Evolutionary conservation across 768 basidiomycete species (phyloP).

Genomic region (Pleurotus tuoliensis): DNA sequence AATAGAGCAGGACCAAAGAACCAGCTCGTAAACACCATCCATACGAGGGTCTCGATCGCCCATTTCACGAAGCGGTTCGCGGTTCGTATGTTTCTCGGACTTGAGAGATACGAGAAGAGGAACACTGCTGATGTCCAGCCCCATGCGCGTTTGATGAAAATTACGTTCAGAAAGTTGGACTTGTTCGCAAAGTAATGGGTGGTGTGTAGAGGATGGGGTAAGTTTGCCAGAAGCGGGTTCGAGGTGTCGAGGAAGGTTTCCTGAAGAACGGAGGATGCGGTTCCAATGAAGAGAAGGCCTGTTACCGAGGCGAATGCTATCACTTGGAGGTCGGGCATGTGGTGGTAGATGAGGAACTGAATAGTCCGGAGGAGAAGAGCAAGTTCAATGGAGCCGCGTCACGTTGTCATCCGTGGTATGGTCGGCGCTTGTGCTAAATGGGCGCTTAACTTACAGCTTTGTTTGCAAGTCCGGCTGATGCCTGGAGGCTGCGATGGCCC

Average conservation of each 20-base stretch:
- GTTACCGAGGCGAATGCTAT: slow-evolving; percentile 38
- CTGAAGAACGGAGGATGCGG: slow-evolving; percentile 58
- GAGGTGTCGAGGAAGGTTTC: slow-evolving; percentile 84
- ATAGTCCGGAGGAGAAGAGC: too few relatives aligned
- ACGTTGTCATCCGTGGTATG: too few relatives aligned
- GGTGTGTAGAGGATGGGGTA: slow-evolving; percentile 62
- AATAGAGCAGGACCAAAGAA: slow-evolving; percentile 84
- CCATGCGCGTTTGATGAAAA: slow-evolving; percentile 91
- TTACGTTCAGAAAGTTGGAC: slow-evolving; percentile 73
- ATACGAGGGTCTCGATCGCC: slow-evolving; percentile 55
- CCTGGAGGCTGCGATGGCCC: too few relatives aligned
- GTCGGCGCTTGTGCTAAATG: too few relatives aligned
- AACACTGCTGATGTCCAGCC: slow-evolving; percentile 81
- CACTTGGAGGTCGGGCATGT: slow-evolving; percentile 21
- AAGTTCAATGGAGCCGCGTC: too few relatives aligned
- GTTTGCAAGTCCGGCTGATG: too few relatives aligned
- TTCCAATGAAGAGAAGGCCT: slow-evolving; percentile 53
- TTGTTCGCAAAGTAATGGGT: slow-evolving; percentile 79
- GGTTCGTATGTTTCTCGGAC: slow-evolving; percentile 41
- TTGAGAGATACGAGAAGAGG: slow-evolving; percentile 53
- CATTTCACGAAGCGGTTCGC: slow-evolving; percentile 47
- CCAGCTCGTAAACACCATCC: slow-evolving; percentile 79
- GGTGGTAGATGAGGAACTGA: not conserved
- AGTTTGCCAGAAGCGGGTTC: slow-evolving; percentile 61
- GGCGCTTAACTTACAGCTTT: slow-evolving; percentile 2